Evolutionary conservation across 2,329 filamentous ascomycete genomes (phyloP).

Genomic region (Metarhizium brunneum): DNA sequence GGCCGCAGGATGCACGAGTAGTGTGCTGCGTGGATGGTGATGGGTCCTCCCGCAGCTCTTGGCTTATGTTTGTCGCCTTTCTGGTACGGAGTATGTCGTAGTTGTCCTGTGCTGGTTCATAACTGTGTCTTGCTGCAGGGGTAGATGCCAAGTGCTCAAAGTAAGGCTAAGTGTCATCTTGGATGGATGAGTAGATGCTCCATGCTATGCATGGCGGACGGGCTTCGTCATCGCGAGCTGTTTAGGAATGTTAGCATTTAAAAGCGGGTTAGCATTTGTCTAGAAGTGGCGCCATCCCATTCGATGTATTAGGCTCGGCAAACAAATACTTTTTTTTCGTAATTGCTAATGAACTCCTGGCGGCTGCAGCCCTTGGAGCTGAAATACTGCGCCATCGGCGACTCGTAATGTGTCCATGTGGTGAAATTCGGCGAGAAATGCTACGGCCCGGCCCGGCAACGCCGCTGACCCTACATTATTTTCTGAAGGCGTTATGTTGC

Average conservation of each 20-base stretch:
- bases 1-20: conserved; percentile 28
- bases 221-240: background rate
- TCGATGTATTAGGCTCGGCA: background rate
- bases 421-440: background rate
- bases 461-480: background rate
- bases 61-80: background rate
- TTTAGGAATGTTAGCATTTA: background rate
- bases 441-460: background rate
- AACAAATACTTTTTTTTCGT: background rate
- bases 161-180: no score
- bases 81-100: background rate
- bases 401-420: background rate
- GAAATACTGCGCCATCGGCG: background rate
- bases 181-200: background rate
- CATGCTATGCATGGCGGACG: background rate
- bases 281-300: background rate
- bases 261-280: background rate
- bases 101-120: conserved; percentile 1
- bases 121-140: no score
- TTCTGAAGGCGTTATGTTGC: background rate
- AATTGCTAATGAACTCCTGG: background rate
- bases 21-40: conserved; percentile 12
- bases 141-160: no score
- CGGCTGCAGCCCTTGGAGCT: background rate
- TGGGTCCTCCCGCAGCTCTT: conserved; percentile 6